phyloP scores from a whole-genome alignment of 331 rosid species.

The Phaseolus coccineus region DNA sequence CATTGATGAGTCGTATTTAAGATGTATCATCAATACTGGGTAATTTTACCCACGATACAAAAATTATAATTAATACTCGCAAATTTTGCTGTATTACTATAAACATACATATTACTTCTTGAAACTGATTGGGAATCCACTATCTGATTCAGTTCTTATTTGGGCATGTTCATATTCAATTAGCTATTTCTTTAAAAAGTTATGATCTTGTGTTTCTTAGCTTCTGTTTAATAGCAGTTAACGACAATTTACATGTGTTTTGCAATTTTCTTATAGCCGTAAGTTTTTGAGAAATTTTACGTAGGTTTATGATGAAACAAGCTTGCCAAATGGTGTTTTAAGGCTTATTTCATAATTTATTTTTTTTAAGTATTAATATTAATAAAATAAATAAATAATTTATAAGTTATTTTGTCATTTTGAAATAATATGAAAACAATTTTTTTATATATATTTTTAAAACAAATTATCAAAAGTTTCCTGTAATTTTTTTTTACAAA shows the following conservation, averaged over 20 bases:
- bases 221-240: not conserved
- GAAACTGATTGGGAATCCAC: constrained; percentile 18
- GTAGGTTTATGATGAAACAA: constrained; percentile 93
- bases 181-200: not conserved
- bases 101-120: not conserved
- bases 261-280: not conserved
- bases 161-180: not conserved
- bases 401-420: too few species aligned
- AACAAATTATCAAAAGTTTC: too few species aligned
- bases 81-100: too few species aligned
- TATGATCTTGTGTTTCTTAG: constrained; percentile 17
- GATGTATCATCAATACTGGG: too few species aligned
- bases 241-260: constrained; percentile 22
- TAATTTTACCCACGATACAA: too few species aligned
- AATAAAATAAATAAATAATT: too few species aligned
- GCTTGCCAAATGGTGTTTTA: constrained; percentile 90
- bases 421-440: too few species aligned
- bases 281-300: constrained; percentile 32
- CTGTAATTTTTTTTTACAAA: too few species aligned
- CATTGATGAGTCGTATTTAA: too few species aligned
- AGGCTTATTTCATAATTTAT: constrained; percentile 47
- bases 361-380: too few species aligned
- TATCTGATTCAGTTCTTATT: constrained; percentile 25
- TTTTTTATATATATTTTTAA: too few species aligned
- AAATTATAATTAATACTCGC: too few species aligned